These are phyloP conservation scores for Globisporangium heterothallicum DNA, from an alignment of 352 stramenopile genomes.

Conservation along the genomic window DNA sequence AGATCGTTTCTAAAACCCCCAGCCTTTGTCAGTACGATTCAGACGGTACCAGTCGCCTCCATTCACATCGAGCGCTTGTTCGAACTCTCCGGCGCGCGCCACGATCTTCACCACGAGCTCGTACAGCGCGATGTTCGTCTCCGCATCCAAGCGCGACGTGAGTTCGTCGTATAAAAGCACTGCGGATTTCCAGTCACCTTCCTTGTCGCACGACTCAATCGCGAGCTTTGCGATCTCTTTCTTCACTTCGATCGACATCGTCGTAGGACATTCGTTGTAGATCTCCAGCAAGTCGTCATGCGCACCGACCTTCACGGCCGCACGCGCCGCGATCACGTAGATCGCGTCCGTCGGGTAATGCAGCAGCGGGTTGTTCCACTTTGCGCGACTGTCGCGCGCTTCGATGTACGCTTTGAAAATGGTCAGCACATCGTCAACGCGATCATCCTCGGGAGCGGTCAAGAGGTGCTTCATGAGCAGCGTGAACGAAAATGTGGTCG, in stretches of 20 bases:
- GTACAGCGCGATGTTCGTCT: constrained; percentile 73
- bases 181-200: constrained; percentile 66
- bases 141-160: constrained; percentile 40
- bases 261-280: constrained; percentile 38
- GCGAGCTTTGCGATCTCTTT: constrained; percentile 39
- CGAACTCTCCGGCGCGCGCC: constrained; percentile 75
- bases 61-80: constrained; percentile 79
- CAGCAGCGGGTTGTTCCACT: constrained; percentile 46
- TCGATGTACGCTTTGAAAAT: constrained; percentile 63
- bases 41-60: constrained; percentile 82
- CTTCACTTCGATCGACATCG: constrained; percentile 49
- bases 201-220: constrained; percentile 52
- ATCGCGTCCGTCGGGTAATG: constrained; percentile 64
- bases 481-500: constrained; percentile 72
- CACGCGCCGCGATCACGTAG: constrained; percentile 54
- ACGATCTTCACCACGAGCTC: constrained; percentile 81
- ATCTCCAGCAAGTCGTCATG: constrained; percentile 59
- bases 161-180: constrained; percentile 78
- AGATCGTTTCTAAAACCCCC: constrained; percentile 38
- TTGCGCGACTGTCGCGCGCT: constrained; percentile 34
- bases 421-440: constrained; percentile 36
- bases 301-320: constrained; percentile 36
- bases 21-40: constrained; percentile 68
- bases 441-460: constrained; percentile 2
- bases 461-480: constrained; percentile 56